These are phyloP conservation scores for Didymella sp. DNA, from an alignment of 2,329 filamentous ascomycete species.

Conservation along the genomic window DNA sequence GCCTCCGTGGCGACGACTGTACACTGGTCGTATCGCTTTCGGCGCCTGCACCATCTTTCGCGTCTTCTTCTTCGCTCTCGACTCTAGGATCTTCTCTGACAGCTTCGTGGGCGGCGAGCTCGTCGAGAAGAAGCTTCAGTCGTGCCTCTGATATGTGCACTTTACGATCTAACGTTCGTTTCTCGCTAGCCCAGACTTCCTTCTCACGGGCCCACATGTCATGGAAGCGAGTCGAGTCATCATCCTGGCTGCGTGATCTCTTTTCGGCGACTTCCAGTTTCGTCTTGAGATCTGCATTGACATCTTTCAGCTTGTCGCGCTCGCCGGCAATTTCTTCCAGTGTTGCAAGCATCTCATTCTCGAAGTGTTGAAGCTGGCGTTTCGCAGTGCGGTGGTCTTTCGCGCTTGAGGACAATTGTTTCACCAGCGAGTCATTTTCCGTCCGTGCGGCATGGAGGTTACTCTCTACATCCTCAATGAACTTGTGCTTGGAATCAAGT, in stretches of 20 bases:
- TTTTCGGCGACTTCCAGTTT: slow-evolving; percentile 81
- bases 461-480: slow-evolving; percentile 84
- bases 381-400: slow-evolving; percentile 84
- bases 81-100: slow-evolving; percentile 45
- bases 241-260: slow-evolving; percentile 78
- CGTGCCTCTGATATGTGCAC: slow-evolving; percentile 89
- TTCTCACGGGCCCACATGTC: slow-evolving; percentile 84
- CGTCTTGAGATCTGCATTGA: slow-evolving; percentile 72
- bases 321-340: slow-evolving; percentile 84
- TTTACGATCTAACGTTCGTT: slow-evolving; percentile 80
- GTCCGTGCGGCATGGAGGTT: slow-evolving; percentile 72
- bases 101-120: slow-evolving; percentile 76
- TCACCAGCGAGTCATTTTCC: slow-evolving; percentile 76
- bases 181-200: slow-evolving; percentile 83
- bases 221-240: slow-evolving; percentile 80
- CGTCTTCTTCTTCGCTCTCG: slow-evolving; percentile 68
- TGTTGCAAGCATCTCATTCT: slow-evolving; percentile 86
- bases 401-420: slow-evolving; percentile 65
- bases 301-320: slow-evolving; percentile 81
- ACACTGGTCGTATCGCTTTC: slow-evolving; percentile 75
- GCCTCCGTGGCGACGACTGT: slow-evolving; percentile 63
- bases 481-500: slow-evolving; percentile 84
- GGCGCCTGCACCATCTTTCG: slow-evolving; percentile 61
- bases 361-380: slow-evolving; percentile 83
- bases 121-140: slow-evolving; percentile 82